These are phyloP conservation scores for Scopulariopsis brevicaulis DNA, from an alignment of 2,329 filamentous ascomycete genomes.

Conservation along the genomic window DNA sequence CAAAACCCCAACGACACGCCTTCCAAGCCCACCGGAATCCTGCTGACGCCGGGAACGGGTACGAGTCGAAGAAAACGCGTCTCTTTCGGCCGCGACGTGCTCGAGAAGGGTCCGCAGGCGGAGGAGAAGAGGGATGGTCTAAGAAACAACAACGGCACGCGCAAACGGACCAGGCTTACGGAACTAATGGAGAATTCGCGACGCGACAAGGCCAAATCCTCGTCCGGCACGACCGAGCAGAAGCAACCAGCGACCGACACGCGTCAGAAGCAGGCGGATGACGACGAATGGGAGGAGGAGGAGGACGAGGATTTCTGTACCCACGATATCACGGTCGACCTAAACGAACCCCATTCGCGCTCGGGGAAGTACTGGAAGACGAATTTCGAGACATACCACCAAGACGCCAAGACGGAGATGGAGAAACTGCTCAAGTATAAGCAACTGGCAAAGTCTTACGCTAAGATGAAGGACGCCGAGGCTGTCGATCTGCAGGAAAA, in stretches of 20 bases:
- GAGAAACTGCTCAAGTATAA: constrained; percentile 71
- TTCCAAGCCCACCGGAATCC: constrained; percentile 42
- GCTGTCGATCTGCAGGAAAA: constrained; percentile 53
- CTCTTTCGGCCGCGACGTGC: constrained; percentile 49
- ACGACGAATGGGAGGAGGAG: constrained; percentile 44
- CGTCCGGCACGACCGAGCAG: constrained; percentile 1
- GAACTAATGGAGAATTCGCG: constrained; percentile 32
- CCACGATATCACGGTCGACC: constrained; percentile 55
- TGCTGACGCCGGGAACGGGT: constrained; percentile 52
- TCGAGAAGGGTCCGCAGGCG: constrained; percentile 23
- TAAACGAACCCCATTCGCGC: constrained; percentile 62
- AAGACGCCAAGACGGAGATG: constrained; percentile 62
- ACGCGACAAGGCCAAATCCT: constrained; percentile 12
- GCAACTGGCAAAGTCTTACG: constrained; percentile 67
- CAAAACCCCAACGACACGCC: constrained; percentile 23
- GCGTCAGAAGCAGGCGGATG: constrained; percentile 10
- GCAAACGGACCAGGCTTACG: constrained; percentile 28
- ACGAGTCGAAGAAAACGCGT: constrained; percentile 52
- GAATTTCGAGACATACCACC: constrained; percentile 63
- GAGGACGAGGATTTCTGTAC: constrained; percentile 32
- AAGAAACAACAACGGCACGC: constrained; percentile 10
- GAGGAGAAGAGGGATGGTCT: constrained; percentile 5
- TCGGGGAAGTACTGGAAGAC: constrained; percentile 74
- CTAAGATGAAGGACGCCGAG: constrained; percentile 65
- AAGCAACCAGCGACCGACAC: constrained; percentile 7